Evolutionary conservation across 176 grass and related monocot species (phyloP).

Genomic region (Chloris gayana): DNA sequence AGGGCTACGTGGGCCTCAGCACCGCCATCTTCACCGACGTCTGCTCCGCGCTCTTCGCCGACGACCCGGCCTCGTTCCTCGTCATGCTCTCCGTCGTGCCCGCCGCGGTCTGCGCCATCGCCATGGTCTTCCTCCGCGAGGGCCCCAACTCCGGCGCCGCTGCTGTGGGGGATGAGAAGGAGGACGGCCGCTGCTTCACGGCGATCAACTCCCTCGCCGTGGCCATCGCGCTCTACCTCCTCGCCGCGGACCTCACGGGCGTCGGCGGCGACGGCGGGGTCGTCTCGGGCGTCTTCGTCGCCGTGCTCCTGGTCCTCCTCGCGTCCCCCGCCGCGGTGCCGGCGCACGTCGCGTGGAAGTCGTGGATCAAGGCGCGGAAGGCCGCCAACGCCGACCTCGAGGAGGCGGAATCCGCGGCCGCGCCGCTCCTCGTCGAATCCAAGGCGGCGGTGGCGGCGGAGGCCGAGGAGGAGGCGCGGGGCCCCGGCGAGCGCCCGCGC

Average conservation of each 20-base stretch:
- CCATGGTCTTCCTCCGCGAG: conserved; percentile 94
- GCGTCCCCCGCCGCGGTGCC: conserved; percentile 71
- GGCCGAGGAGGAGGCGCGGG: neutral
- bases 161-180: conserved; percentile 25
- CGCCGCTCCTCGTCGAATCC: conserved; percentile 18
- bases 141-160: neutral
- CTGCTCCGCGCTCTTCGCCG: conserved; percentile 81
- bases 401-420: neutral
- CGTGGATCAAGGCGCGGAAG: conserved; percentile 30
- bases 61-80: conserved; percentile 79
- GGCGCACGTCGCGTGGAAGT: conserved; percentile 51
- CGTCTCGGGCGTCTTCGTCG: conserved; percentile 65
- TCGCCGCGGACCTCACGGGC: conserved; percentile 73
- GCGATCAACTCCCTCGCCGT: conserved; percentile 86
- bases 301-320: conserved; percentile 66
- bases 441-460: neutral
- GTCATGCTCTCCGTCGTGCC: conserved; percentile 86
- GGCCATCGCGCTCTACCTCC: conserved; percentile 83
- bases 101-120: conserved; percentile 62
- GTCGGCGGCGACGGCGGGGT: conserved; percentile 36
- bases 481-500: conserved; percentile 36
- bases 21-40: conserved; percentile 96
- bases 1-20: conserved; percentile 94
- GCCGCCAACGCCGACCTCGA: conserved; percentile 51
- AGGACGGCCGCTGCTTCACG: conserved; percentile 56